Percentiles rank a stretch among this genome's conserved stretches.
These are phyloP conservation scores for Styphnolobium japonicum DNA, from an alignment of 306 rosid species.

Conservation along the genomic window DNA sequence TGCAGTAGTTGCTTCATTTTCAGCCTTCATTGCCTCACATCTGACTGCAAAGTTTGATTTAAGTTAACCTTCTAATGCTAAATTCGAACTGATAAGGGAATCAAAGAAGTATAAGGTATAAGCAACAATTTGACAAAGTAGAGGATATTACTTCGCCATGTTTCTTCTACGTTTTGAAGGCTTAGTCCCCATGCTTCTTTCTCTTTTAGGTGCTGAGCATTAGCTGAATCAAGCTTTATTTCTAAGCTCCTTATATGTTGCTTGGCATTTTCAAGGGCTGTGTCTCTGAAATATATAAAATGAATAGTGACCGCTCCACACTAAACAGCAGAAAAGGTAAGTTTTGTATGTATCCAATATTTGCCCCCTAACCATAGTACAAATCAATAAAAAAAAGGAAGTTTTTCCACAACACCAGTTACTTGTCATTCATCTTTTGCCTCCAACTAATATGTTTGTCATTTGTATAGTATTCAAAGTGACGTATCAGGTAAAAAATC, in stretches of 20 bases:
- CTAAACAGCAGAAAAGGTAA: constrained; percentile 17
- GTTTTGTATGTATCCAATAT: neutral
- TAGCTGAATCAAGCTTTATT: constrained; percentile 62
- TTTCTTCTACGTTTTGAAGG: constrained; percentile 89
- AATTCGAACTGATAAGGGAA: constrained; percentile 16
- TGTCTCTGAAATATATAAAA: constrained; percentile 61
- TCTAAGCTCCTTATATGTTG: constrained; percentile 75
- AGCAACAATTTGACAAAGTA: constrained; percentile 28
- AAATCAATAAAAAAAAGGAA: constrained; percentile 17
- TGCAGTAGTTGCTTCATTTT: constrained; percentile 68
- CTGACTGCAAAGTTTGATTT: constrained; percentile 55
- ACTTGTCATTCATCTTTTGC: constrained; percentile 5
- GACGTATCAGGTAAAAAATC: constrained; percentile 3
- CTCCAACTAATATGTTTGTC: constrained; percentile 9
- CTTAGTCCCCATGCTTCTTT: constrained; percentile 87
- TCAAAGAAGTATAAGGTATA: constrained; percentile 10
- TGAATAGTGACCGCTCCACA: constrained; percentile 24
- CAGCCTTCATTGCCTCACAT: constrained; percentile 78
- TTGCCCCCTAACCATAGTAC: constrained; percentile 16
- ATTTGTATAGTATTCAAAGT: constrained; percentile 9
- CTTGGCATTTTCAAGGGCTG: constrained; percentile 53
- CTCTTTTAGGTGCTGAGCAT: constrained; percentile 63
- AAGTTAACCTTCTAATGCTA: constrained; percentile 23
- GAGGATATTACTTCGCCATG: constrained; percentile 72
- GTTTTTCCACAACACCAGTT: constrained; percentile 1